phyloP scores from a whole-genome alignment of 1,284 basidiomycete species.

The Ganoderma lingzhi region DNA sequence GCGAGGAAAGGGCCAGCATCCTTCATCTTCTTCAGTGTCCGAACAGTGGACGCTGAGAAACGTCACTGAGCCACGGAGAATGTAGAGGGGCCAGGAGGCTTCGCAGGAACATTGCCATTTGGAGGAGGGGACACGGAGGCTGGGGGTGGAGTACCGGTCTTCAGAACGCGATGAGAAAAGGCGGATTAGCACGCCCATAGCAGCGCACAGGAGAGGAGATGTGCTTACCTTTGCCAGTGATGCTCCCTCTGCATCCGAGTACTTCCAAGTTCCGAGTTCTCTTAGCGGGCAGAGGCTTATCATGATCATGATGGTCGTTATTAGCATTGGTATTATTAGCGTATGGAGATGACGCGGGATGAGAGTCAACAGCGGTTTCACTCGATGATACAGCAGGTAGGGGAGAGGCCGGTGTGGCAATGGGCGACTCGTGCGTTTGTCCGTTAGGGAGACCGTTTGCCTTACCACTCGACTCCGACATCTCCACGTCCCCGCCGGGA shows the following conservation, averaged over 20 bases:
- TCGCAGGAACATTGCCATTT: too few relatives aligned
- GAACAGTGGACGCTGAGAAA: constrained; percentile 82
- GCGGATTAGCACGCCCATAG: constrained; percentile 62
- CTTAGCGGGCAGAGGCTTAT: constrained; percentile 76
- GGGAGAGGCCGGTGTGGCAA: constrained; percentile 44
- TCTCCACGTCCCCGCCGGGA: too few relatives aligned
- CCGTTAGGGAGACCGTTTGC: constrained; percentile 37
- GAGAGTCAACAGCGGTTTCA: constrained; percentile 48
- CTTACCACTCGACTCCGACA: too few relatives aligned
- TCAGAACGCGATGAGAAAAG: constrained; percentile 47
- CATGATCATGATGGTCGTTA: constrained; percentile 58
- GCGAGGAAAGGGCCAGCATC: constrained; percentile 85
- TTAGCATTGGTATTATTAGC: constrained; percentile 38
- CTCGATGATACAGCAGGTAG: constrained; percentile 42
- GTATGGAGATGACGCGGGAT: constrained; percentile 41
- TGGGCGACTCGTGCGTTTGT: constrained; percentile 44
- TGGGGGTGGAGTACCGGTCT: constrained; percentile 77
- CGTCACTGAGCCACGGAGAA: constrained; percentile 74
- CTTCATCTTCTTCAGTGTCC: constrained; percentile 88
- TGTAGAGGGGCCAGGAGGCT: too few relatives aligned
- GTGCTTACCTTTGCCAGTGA: constrained; percentile 68
- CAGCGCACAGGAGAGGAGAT: constrained; percentile 52
- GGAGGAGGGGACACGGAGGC: too few relatives aligned
- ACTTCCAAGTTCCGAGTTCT: constrained; percentile 52
- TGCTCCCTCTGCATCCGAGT: constrained; percentile 42